phyloP scores from a whole-genome alignment of 108 stramenopile genomes.

The Skeletonema potamos region DNA sequence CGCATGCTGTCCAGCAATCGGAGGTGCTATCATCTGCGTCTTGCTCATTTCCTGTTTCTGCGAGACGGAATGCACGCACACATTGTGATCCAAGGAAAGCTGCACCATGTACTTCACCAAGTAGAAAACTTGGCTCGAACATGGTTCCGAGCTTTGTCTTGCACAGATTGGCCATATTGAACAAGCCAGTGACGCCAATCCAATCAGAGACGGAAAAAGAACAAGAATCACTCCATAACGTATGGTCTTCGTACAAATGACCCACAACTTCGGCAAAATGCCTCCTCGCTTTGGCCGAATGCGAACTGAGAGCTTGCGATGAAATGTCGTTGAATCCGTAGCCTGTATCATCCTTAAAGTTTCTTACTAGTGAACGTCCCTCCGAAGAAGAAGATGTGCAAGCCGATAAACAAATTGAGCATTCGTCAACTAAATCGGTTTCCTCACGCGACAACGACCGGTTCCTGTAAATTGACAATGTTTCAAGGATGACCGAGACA shows the following conservation, averaged over 20 bases:
- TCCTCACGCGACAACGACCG: slow-evolving; percentile 32
- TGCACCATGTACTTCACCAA: slow-evolving; percentile 71
- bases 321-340: slow-evolving; percentile 26
- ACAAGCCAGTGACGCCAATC: slow-evolving; percentile 29
- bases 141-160: slow-evolving; percentile 20
- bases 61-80: slow-evolving; percentile 59
- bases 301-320: slow-evolving; percentile 27
- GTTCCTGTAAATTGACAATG: slow-evolving; percentile 26
- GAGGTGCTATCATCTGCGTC: background rate
- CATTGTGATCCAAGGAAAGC: slow-evolving; percentile 63
- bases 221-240: slow-evolving; percentile 26
- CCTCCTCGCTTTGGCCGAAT: slow-evolving; percentile 70
- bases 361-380: slow-evolving; percentile 43
- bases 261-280: slow-evolving; percentile 58
- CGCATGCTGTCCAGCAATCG: slow-evolving; percentile 40
- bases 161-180: slow-evolving; percentile 13
- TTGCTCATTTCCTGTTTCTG: background rate
- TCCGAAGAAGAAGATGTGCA: slow-evolving; percentile 50
- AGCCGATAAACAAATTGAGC: slow-evolving; percentile 46
- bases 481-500: slow-evolving; percentile 43
- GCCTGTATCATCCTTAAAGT: background rate
- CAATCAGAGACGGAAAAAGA: slow-evolving; percentile 17
- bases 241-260: slow-evolving; percentile 50
- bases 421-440: slow-evolving; percentile 64
- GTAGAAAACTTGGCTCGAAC: slow-evolving; percentile 13